Evolutionary conservation across 2,329 filamentous ascomycete genomes (phyloP).

Genomic region (Tolypocladium cylindrosporum): DNA sequence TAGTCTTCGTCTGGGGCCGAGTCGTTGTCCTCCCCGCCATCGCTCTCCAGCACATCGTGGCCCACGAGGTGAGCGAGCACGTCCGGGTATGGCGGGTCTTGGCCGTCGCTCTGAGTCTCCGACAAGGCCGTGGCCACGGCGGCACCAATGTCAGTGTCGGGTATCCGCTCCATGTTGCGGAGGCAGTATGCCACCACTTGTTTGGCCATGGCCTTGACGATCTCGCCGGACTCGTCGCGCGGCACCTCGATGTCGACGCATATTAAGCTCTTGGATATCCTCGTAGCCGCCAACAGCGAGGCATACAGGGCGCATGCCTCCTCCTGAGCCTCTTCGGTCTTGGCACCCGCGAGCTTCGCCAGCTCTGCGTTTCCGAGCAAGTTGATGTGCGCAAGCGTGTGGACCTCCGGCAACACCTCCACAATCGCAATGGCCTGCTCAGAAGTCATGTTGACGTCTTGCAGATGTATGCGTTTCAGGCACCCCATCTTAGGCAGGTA

Average conservation of each 20-base stretch:
- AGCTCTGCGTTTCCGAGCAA: slow-evolving; percentile 74
- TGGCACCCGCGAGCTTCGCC: slow-evolving; percentile 60
- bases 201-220: slow-evolving; percentile 84
- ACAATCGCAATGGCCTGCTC: slow-evolving; percentile 86
- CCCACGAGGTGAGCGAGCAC: slow-evolving; percentile 83
- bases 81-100: slow-evolving; percentile 51
- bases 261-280: slow-evolving; percentile 73
- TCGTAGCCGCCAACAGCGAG: slow-evolving; percentile 77
- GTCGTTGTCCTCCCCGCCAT: slow-evolving; percentile 49
- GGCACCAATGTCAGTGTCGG: slow-evolving; percentile 51
- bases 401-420: slow-evolving; percentile 80
- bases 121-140: slow-evolving; percentile 32
- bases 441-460: slow-evolving; percentile 72
- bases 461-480: slow-evolving; percentile 77
- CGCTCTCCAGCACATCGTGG: slow-evolving; percentile 44
- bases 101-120: slow-evolving; percentile 21
- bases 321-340: slow-evolving; percentile 72
- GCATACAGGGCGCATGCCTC: slow-evolving; percentile 92
- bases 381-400: slow-evolving; percentile 73
- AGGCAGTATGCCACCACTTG: slow-evolving; percentile 93
- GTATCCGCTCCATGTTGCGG: slow-evolving; percentile 75
- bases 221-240: slow-evolving; percentile 68
- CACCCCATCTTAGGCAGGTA: slow-evolving; percentile 69
- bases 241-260: slow-evolving; percentile 90
- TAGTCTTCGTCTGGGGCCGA: slow-evolving; percentile 84